Evolutionary conservation across 2,329 filamentous ascomycete species (phyloP), one percentile per base, ranked within the genome.

Genomic region (Aspergillus niger): DNA sequence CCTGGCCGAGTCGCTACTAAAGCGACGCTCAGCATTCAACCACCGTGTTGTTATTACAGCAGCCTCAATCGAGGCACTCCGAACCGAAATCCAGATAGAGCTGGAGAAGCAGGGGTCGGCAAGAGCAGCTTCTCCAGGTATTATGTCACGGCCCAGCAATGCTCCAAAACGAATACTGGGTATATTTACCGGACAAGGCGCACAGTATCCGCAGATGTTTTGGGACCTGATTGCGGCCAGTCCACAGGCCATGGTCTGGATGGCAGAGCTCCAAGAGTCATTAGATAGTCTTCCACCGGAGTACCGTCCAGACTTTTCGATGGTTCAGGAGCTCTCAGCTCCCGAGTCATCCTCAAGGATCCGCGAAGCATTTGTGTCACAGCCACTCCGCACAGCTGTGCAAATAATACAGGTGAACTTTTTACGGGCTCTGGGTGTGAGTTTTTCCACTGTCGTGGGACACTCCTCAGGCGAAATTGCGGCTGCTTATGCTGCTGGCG

Each of bases 401-500:
- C 70, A 72, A 36, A 63, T 72, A 26, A 53, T 60, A 1, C 57
- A 71, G 4, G 63, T 68, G 1, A 59, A 66, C 5, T 48, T 70
- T 10, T 58, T 70, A 17, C 57, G 59, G 0, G 53, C 64, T 0
- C 71, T 71, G 13, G 73, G 74, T 5, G 60, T 81, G 13, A 51
- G 38, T 0, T 70, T 77, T 4, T 26, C 52, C 7, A 72, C 70
- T 2, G 77, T 79, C 0, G 72, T 81, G 3, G 81, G 81, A 7
- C 81, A 83, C 66, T 82, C 79, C 0, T 79, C 76, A 0, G 81
- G 81, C 10, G 81, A 83, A 63, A 83, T 83, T n/a, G 80, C 65
- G 2, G 79, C 79, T 0, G 81, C 79, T 0, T 84, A 82, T 62
- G 79, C 57, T 8, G 60, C 60, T 10, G 39, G 39, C 39, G 55